Percentiles rank a stretch among this genome's conserved stretches.
Conservation (phyloP, 139 green algal genomes). For the Chlamydomonas schloesseri region DNA sequence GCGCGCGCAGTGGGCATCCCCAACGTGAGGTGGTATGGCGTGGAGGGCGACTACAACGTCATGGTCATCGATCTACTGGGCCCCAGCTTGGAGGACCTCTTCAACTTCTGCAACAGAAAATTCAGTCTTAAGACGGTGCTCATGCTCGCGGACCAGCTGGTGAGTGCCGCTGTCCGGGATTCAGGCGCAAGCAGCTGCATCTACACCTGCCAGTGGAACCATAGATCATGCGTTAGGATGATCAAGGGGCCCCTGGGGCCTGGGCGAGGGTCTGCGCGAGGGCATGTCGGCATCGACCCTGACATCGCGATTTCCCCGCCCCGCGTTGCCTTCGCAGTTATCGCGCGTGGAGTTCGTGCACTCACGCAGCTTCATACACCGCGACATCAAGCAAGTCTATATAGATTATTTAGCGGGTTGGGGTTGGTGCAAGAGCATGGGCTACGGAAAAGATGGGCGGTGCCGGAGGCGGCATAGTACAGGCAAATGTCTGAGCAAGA, state of each 20-base stretch:
- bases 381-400: slow-evolving; percentile 75
- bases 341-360: slow-evolving; percentile 98
- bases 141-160: slow-evolving; percentile 99
- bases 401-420: too few species aligned
- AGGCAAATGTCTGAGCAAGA: too few species aligned
- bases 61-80: slow-evolving; percentile 99
- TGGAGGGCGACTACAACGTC: slow-evolving; percentile 99
- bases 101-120: slow-evolving; percentile 99
- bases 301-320: too few species aligned
- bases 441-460: too few species aligned
- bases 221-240: too few species aligned
- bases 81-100: slow-evolving; percentile 97
- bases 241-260: too few species aligned
- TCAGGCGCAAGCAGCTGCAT: not conserved
- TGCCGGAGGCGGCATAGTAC: too few species aligned
- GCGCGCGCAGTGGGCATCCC: slow-evolving; percentile 95
- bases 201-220: too few species aligned
- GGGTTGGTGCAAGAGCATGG: too few species aligned
- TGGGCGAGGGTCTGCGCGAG: too few species aligned
- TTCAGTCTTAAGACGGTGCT: slow-evolving; percentile 98
- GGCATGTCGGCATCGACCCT: too few species aligned
- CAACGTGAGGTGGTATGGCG: slow-evolving; percentile 98
- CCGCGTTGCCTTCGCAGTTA: slow-evolving; percentile 77
- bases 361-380: slow-evolving; percentile 98
- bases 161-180: slow-evolving; percentile 70